These are phyloP conservation scores for Pyrenochaeta sp. DNA, from an alignment of 2,329 filamentous ascomycete species.

Conservation along the genomic window DNA sequence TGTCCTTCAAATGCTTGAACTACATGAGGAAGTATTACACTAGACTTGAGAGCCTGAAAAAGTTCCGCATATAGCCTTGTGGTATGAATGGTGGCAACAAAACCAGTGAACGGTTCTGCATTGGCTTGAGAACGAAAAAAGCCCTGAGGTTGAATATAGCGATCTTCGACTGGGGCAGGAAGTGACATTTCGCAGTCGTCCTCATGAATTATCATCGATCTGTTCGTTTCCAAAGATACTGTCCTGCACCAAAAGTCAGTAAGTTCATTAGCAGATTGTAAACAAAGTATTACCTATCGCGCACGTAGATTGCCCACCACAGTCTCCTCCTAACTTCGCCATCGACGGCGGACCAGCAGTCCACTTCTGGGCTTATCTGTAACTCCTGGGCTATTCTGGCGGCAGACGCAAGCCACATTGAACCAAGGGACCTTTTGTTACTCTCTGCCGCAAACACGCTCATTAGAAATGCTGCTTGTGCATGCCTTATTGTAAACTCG, in stretches of 20 bases:
- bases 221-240: slow-evolving; percentile 80
- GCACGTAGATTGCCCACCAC: slow-evolving; percentile 94
- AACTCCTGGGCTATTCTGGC: slow-evolving; percentile 85
- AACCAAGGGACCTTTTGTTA: slow-evolving; percentile 85
- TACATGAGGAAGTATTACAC: slow-evolving; percentile 68
- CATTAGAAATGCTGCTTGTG: slow-evolving; percentile 74
- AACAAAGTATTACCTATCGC: slow-evolving; percentile 72
- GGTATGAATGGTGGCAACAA: slow-evolving; percentile 83
- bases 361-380: slow-evolving; percentile 78
- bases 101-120: slow-evolving; percentile 66
- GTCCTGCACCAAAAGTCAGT: slow-evolving; percentile 61
- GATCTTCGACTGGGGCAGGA: slow-evolving; percentile 82
- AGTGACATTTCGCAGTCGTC: slow-evolving; percentile 85
- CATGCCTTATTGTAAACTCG: slow-evolving; percentile 77
- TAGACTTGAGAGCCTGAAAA: slow-evolving; percentile 72
- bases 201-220: slow-evolving; percentile 84
- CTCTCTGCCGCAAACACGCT: slow-evolving; percentile 84
- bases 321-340: slow-evolving; percentile 85
- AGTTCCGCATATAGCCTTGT: slow-evolving; percentile 80
- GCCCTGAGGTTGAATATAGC: slow-evolving; percentile 69
- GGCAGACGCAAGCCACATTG: slow-evolving; percentile 83
- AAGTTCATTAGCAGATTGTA: not conserved
- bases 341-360: slow-evolving; percentile 77
- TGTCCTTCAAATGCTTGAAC: slow-evolving; percentile 83
- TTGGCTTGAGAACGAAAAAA: slow-evolving; percentile 50